phyloP scores from a whole-genome alignment of 441 rosid genomes.

The Gossypium davidsonii region DNA sequence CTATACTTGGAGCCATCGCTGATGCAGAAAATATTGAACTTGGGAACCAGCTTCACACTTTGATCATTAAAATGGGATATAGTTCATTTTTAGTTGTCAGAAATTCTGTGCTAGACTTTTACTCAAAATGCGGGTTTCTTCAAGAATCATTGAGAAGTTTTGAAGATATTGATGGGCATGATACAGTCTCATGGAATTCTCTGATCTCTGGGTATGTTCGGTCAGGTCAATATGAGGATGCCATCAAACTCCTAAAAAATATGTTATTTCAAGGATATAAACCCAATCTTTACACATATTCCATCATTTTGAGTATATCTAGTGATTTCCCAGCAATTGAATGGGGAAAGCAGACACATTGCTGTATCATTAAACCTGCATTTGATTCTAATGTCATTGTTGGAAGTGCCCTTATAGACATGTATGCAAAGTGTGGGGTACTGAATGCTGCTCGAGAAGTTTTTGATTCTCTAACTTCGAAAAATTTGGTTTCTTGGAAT shows the following conservation, averaged over 20 bases:
- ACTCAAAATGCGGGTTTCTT: slow-evolving; percentile 25
- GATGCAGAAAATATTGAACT: slow-evolving; percentile 15
- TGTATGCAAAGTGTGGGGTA: slow-evolving; percentile 32
- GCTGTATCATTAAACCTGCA: slow-evolving; percentile 27
- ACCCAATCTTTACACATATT: slow-evolving; percentile 21
- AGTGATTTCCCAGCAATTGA: slow-evolving; percentile 21
- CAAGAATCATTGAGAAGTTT: slow-evolving; percentile 19
- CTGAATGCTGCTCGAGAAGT: slow-evolving; percentile 22
- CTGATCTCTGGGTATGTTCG: slow-evolving; percentile 22
- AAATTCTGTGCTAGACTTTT: slow-evolving; percentile 25
- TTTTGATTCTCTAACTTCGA: slow-evolving; percentile 21
- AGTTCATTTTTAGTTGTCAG: slow-evolving; percentile 15
- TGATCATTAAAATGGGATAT: slow-evolving; percentile 27
- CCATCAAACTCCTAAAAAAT: slow-evolving; percentile 14
- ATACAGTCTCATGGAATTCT: slow-evolving; percentile 31
- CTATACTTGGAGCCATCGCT: slow-evolving; percentile 27
- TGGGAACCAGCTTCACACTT: slow-evolving; percentile 27
- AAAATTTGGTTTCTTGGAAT: slow-evolving; percentile 35
- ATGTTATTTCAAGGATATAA: slow-evolving; percentile 21
- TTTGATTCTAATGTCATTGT: slow-evolving; percentile 23
- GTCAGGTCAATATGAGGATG: slow-evolving; percentile 18
- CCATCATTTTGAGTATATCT: slow-evolving; percentile 22
- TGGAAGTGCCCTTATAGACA: slow-evolving; percentile 26
- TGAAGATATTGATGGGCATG: slow-evolving; percentile 23
- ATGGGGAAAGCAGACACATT: slow-evolving; percentile 33